Evolutionary conservation across 805 yeast genomes (phyloP), one percentile per base, ranked within the genome.

Genomic region (Cyberlindnera maclurae): DNA sequence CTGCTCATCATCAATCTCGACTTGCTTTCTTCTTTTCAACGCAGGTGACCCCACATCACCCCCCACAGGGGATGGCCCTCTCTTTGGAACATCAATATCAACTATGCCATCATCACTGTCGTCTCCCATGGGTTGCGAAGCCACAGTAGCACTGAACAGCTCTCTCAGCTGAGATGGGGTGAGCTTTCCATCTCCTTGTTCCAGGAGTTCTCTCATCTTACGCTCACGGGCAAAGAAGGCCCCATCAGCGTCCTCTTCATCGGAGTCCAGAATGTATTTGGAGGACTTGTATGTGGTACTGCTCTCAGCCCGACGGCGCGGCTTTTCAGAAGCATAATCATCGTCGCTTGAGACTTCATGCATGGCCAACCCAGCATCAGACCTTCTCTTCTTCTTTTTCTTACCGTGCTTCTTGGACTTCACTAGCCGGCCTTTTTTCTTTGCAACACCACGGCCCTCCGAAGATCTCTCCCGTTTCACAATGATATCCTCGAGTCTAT

Each of bases 191-290:
- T 32, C 32, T 22, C 46, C 40, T 11, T 18, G 26, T 12, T 44
- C 44, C 20, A 52, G 33, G 7, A 63, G 35, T 28, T 50, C 56
- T 33, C 79, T 72, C 33, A 77, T 60, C 40, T 62, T 57, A 39
- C 65, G 64, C 49, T 82, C 89, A 41, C 74, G 67, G 31, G 59
- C 77, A 52, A 73, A 81, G 51, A 81, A 81, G 24, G 49, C 66
- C 3, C 50, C 53, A 37, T 70, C 75, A 30, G 65, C 64, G 34
- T 79, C 85, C 34, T 77, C 85, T 10, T 67, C 75, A 49, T 79
- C 85, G 2, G 84, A 77, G 37, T 72, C 80, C 36, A 64, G 64
- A 33, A 81, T 71, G 46, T 59, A 71, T 39, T 71, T 77, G 4
- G 79, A 60, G 1, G 87, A 79, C 32, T 70, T 65, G 36, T 47